Evolutionary conservation across 495 filamentous ascomycete species (phyloP), one percentile per base, ranked within the genome.

Genomic region (Podospora bellae-mahoneyi): DNA sequence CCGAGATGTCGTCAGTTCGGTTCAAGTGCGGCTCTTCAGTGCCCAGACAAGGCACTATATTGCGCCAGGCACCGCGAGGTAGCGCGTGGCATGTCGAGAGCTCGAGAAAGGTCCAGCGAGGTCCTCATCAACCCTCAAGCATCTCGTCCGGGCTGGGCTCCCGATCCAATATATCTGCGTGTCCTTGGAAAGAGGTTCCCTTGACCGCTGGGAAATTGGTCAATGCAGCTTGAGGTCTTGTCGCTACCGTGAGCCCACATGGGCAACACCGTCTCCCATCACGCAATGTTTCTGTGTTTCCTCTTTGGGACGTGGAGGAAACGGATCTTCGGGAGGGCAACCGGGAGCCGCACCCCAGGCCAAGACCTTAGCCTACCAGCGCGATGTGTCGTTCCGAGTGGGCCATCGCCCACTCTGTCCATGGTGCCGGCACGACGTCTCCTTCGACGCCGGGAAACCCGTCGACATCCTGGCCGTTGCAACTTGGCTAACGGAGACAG

Each of bases 351-450:
- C 65, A 63, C 55, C 39, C 27, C 53, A 53, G 44, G 57, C 65
- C 65, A 70, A 70, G 65, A 23, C 15, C 69, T 70, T 67, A 60
- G 69, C 69, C 44, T 64, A 57, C 62, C 64, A 64, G 16, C 65
- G 60, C 16, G 32, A 59, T 19, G 57, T 70, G 65, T 59, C 62
- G 65, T 70, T 61, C 69, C 65, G 69, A 62, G 69, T 63, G 69
- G 65, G 62, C 53, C 69, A 54, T 62, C 53, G 16, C 44, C 62
- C 15, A 64, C 19, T 57, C 44, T 32, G 62, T 69, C 30, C 69
- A 62, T 65, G 65, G 44, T 60, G 20, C 64, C 68, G 68, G 54
- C 60, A 48, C 64, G 32, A 56, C 54, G 63, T 63, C 53, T 66
- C 64, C 44, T 53, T 60, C 30, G 10, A 60, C 59, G 53, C 64